Evolutionary conservation across 768 basidiomycete genomes (phyloP).

Genomic region (Leccinum longicurvipes): DNA sequence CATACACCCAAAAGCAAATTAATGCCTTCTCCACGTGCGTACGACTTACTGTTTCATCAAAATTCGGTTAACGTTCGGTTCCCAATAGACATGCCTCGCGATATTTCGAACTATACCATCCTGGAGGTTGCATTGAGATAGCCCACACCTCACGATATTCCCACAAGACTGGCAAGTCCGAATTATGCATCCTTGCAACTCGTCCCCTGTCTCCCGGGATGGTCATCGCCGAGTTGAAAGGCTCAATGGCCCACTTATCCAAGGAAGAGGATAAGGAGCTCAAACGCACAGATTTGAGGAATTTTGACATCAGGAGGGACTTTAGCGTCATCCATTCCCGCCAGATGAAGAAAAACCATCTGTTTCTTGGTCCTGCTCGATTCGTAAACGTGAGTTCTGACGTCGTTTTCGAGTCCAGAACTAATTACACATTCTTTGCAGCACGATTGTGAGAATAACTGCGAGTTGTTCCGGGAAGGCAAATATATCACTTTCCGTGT

Average conservation of each 20-base stretch:
- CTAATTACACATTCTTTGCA: conserved; percentile 28
- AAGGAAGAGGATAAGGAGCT: conserved; percentile 85
- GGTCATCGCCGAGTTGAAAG: conserved; percentile 84
- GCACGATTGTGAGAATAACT: conserved; percentile 91
- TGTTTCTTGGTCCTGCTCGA: conserved; percentile 87
- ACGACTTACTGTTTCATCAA: conserved; percentile 24
- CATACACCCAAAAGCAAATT: conserved; percentile 78
- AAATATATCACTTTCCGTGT: conserved; percentile 88
- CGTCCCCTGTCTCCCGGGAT: conserved; percentile 61
- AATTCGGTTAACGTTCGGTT: conserved; percentile 26
- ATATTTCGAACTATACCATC: conserved; percentile 85
- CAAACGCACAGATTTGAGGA: conserved; percentile 72
- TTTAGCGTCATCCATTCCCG: conserved; percentile 91
- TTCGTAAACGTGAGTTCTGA: conserved; percentile 77
- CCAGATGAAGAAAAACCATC: conserved; percentile 88
- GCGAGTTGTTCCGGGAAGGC: conserved; percentile 84
- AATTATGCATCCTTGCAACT: conserved; percentile 84
- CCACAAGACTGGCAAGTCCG: conserved; percentile 84
- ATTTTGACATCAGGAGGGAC: conserved; percentile 73
- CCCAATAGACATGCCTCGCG: conserved; percentile 74
- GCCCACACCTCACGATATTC: conserved; percentile 87
- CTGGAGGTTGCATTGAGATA: conserved; percentile 81
- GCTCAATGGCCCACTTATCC: conserved; percentile 85
- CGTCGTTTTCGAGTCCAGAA: background rate
- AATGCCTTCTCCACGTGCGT: conserved; percentile 92